Evolutionary conservation across 495 filamentous ascomycete species (phyloP).

Genomic region (Lasiosphaeria ovina): DNA sequence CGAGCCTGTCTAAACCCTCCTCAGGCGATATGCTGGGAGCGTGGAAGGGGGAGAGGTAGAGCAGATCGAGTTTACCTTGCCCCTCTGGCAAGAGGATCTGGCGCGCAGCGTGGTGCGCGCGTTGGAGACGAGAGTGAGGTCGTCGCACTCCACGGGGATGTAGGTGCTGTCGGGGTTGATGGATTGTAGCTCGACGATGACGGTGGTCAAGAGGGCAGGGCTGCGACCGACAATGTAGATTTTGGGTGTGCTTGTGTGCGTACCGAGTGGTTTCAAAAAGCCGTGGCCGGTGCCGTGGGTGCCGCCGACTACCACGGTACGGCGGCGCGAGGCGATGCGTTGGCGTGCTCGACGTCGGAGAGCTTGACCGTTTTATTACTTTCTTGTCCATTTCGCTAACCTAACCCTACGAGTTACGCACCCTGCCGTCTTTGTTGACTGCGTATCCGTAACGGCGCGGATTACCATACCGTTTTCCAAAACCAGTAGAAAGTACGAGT

Average conservation of each 20-base stretch:
- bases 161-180: constrained; percentile 49
- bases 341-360: constrained; percentile 11
- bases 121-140: constrained; percentile 53
- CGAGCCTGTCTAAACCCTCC: constrained; percentile 45
- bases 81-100: constrained; percentile 51
- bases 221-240: constrained; percentile 47
- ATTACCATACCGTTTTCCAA: too few species aligned
- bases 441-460: too few species aligned
- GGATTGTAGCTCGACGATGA: constrained; percentile 34
- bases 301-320: constrained; percentile 57
- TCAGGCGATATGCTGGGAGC: constrained; percentile 48
- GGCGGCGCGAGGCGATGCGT: constrained; percentile 8
- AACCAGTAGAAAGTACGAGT: too few species aligned
- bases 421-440: too few species aligned
- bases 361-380: constrained; percentile 12
- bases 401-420: too few species aligned
- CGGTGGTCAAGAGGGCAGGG: constrained; percentile 9
- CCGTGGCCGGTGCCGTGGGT: constrained; percentile 61
- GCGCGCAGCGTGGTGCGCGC: constrained; percentile 54
- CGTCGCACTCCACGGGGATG: constrained; percentile 49
- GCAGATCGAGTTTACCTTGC: constrained; percentile 50
- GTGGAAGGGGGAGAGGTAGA: constrained; percentile 48
- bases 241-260: constrained; percentile 43
- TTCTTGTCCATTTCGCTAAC: too few species aligned
- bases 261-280: constrained; percentile 53